Evolutionary conservation across 108 stramenopile species (phyloP).

Genomic region (Pseudonitzschia multistriata): DNA sequence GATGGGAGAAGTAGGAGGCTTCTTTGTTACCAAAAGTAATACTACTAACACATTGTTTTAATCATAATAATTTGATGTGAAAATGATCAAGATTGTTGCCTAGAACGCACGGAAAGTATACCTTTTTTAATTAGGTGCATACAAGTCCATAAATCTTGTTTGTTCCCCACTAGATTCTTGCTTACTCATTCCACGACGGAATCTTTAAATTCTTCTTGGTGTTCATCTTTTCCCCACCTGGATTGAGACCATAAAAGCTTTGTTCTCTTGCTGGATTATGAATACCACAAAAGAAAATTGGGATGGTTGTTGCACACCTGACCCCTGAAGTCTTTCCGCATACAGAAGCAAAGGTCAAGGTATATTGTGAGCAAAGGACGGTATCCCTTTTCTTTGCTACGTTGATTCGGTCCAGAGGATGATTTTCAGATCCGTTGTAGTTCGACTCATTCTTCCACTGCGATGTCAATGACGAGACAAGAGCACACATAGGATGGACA

Average conservation of each 20-base stretch:
- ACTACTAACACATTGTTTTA: too few species aligned
- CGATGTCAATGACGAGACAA: conserved; percentile 45
- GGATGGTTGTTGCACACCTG: conserved; percentile 18
- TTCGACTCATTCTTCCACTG: conserved; percentile 22
- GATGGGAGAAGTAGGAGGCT: too few species aligned
- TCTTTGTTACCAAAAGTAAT: too few species aligned
- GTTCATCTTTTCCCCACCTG: conserved; percentile 40
- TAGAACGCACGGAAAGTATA: background rate
- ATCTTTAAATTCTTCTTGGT: background rate
- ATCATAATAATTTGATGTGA: too few species aligned
- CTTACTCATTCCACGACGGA: background rate
- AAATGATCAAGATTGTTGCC: too few species aligned
- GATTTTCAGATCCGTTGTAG: background rate
- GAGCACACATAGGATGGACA: conserved; percentile 83
- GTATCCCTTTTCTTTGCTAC: conserved; percentile 35
- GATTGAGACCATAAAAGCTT: conserved; percentile 51
- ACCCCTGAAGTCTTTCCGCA: conserved; percentile 16
- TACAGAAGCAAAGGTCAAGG: conserved; percentile 36
- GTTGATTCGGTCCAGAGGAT: conserved; percentile 13
- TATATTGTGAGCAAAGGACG: conserved; percentile 54
- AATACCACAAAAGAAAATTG: conserved; percentile 71
- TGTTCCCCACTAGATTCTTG: background rate
- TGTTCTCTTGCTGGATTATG: conserved; percentile 61
- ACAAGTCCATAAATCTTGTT: too few species aligned
- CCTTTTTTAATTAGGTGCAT: too few species aligned